A percentile compares a stretch with the other conserved stretches of the same genome.
Conservation (phyloP, 768 basidiomycete species). For the Phanerochaete carnosa region DNA sequence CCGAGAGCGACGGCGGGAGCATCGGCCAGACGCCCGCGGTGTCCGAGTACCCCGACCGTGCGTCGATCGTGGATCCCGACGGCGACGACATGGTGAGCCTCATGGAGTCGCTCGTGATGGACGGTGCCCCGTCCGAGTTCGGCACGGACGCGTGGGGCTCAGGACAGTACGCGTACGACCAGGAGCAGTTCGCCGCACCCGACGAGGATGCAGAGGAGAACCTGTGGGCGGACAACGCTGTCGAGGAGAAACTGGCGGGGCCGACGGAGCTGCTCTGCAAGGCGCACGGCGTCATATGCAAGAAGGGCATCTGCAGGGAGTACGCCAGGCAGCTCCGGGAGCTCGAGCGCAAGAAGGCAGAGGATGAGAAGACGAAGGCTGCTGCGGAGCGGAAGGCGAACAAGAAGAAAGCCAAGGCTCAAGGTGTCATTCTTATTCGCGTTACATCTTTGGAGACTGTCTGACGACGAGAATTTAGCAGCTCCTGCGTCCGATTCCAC, state of each 20-base stretch:
- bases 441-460: neutral
- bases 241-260: neutral
- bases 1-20: neutral
- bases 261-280: neutral
- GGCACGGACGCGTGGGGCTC: neutral
- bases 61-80: neutral
- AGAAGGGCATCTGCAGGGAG: conserved; percentile 7
- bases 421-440: neutral
- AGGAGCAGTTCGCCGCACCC: neutral
- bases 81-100: neutral
- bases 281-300: conserved; percentile 4
- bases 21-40: neutral
- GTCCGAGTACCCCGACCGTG: neutral
- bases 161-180: neutral
- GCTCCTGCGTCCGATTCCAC: neutral
- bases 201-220: neutral
- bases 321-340: neutral
- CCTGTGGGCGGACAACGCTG: conserved; percentile 6
- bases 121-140: neutral
- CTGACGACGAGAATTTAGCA: neutral
- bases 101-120: neutral
- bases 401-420: neutral
- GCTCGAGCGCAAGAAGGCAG: conserved; percentile 4
- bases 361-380: neutral
- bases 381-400: neutral